Conservation (phyloP, 768 basidiomycete species). For the Boletus fagicola region DNA sequence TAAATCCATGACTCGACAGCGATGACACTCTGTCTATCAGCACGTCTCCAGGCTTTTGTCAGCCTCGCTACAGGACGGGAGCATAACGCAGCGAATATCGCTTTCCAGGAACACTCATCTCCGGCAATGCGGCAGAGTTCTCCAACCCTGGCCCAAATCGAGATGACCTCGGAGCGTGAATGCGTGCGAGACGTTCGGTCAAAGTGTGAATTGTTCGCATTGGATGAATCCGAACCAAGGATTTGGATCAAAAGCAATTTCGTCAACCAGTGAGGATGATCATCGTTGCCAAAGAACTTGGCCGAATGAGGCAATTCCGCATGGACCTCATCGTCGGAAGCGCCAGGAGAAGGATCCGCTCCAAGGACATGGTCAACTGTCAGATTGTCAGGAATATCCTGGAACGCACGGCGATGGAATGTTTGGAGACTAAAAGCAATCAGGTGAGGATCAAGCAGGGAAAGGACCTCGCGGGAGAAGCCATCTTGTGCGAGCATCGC, state of each 20-base stretch:
- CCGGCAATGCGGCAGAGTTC: conserved; percentile 71
- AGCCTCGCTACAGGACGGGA: conserved; percentile 72
- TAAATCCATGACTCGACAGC: conserved; percentile 70
- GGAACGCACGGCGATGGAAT: conserved; percentile 56
- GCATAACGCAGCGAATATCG: conserved; percentile 68
- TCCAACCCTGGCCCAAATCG: conserved; percentile 69
- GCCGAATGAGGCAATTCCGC: conserved; percentile 18
- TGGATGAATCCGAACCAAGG: conserved; percentile 56
- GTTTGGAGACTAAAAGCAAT: conserved; percentile 62
- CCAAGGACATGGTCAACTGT: conserved; percentile 45
- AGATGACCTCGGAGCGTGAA: conserved; percentile 69
- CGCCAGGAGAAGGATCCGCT: conserved; percentile 20
- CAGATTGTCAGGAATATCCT: conserved; percentile 52
- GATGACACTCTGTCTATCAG: conserved; percentile 55
- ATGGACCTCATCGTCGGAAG: conserved; percentile 5
- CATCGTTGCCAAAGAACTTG: conserved; percentile 65
- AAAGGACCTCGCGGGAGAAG: conserved; percentile 63
- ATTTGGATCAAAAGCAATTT: conserved; percentile 69
- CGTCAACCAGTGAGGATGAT: conserved; percentile 79
- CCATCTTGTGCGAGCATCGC: conserved; percentile 59
- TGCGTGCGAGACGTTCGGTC: conserved; percentile 58
- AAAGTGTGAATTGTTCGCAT: conserved; percentile 23
- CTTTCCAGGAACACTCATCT: conserved; percentile 78
- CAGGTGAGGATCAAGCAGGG: conserved; percentile 57
- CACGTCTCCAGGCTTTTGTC: conserved; percentile 78